Evolutionary conservation across 2,329 filamentous ascomycete genomes (phyloP).

Genomic region (Ilyonectria robusta): DNA sequence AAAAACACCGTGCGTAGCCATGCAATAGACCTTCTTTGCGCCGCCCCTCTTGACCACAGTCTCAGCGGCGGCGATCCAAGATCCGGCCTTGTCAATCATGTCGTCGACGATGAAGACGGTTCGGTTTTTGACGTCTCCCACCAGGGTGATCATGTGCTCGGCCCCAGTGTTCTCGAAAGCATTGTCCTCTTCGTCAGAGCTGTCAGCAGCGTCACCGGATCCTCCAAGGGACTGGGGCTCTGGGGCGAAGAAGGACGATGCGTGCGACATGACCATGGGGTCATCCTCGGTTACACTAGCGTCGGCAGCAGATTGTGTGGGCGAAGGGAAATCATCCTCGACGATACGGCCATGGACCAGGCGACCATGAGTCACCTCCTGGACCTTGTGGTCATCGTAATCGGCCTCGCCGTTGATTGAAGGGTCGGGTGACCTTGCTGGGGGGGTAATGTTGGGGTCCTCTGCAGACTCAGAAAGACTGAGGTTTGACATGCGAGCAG

Average conservation of each 20-base stretch:
- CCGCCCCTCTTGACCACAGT: slow-evolving; percentile 93
- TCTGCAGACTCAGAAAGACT: slow-evolving; percentile 30
- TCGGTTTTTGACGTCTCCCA: slow-evolving; percentile 90
- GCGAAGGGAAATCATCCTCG: slow-evolving; percentile 91
- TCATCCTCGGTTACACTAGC: slow-evolving; percentile 80
- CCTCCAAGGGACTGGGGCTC: slow-evolving; percentile 81
- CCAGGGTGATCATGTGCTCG: slow-evolving; percentile 97
- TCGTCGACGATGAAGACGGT: slow-evolving; percentile 97
- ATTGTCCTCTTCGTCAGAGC: slow-evolving; percentile 94
- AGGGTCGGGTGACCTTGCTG: slow-evolving; percentile 45
- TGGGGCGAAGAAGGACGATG: slow-evolving; percentile 85
- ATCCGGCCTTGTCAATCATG: slow-evolving; percentile 98
- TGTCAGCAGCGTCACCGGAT: slow-evolving; percentile 84
- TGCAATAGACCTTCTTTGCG: slow-evolving; percentile 96
- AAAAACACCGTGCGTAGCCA: slow-evolving; percentile 96
- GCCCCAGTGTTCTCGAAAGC: slow-evolving; percentile 83
- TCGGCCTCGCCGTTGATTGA: slow-evolving; percentile 56
- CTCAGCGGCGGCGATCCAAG: slow-evolving; percentile 97
- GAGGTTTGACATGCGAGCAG: slow-evolving; percentile 31
- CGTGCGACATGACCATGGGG: slow-evolving; percentile 83
- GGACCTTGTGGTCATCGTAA: slow-evolving; percentile 85
- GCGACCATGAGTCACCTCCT: slow-evolving; percentile 92
- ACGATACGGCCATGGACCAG: slow-evolving; percentile 96
- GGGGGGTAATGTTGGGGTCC: slow-evolving; percentile 39
- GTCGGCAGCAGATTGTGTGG: slow-evolving; percentile 77